Conservation (phyloP, 306 rosid species). For the Medicago lupulina region DNA sequence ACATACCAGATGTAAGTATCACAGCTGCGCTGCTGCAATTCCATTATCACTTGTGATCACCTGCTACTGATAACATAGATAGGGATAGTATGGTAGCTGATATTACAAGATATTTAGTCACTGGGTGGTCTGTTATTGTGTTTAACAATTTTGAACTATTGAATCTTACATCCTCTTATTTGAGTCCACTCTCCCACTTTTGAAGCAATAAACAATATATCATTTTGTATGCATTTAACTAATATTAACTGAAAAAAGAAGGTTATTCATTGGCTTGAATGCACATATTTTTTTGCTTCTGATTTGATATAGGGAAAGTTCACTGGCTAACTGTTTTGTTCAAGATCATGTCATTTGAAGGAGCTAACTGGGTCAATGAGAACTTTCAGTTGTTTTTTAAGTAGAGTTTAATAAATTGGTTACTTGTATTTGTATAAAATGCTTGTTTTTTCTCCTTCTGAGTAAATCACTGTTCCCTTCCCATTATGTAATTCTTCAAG, state of each 20-base stretch:
- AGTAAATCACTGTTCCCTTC: not conserved
- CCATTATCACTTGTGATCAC: not conserved
- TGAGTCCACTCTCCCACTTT: not conserved
- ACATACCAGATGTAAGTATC: not conserved
- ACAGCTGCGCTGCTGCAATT: not conserved
- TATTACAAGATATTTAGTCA: not conserved
- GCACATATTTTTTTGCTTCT: not conserved
- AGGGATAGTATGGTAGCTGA: not conserved
- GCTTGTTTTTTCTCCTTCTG: not conserved
- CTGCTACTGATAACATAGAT: not conserved
- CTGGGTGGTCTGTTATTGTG: not conserved
- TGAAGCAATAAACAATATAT: not conserved
- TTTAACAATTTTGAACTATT: conserved; percentile 10
- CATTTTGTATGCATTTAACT: not conserved
- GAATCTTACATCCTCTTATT: not conserved
- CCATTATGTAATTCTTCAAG: conserved; percentile 1
- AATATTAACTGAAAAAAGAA: not conserved
- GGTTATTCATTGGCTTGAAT: not conserved
- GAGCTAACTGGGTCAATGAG: not conserved
- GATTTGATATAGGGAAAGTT: not conserved
- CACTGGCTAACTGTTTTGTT: not conserved
- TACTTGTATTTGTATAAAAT: not conserved
- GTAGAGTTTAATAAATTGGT: too few relatives aligned
- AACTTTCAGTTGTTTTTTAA: not conserved
- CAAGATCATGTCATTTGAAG: not conserved